phyloP scores from a whole-genome alignment of 176 grass and related monocot genomes.

The Zea luxurians region DNA sequence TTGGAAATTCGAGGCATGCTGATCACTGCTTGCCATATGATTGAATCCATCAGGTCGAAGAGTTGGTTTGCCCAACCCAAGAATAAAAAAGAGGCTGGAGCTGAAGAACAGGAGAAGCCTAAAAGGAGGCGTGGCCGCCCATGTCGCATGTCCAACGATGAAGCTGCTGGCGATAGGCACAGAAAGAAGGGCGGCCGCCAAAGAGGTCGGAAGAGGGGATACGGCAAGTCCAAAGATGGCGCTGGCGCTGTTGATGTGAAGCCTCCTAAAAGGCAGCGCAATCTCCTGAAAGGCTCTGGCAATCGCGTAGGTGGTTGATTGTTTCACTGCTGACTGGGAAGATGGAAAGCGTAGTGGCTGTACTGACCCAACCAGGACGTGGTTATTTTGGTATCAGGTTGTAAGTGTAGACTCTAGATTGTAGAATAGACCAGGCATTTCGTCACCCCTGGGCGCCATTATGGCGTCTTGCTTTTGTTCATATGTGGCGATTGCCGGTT shows the following conservation, averaged over 20 bases:
- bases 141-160: background rate
- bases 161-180: background rate
- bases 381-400: slow-evolving; percentile 5
- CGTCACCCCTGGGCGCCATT: background rate
- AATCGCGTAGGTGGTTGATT: background rate
- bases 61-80: background rate
- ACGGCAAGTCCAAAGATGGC: background rate
- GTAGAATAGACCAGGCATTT: background rate
- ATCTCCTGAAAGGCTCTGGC: background rate
- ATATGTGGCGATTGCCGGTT: background rate
- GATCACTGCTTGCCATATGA: background rate
- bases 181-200: background rate
- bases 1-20: background rate
- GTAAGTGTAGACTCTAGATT: background rate
- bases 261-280: background rate
- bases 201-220: background rate
- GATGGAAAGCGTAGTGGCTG: no score
- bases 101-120: background rate
- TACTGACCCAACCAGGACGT: background rate
- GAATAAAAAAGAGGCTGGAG: background rate
- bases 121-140: background rate
- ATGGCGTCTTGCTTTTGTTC: slow-evolving; percentile 23
- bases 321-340: background rate
- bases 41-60: slow-evolving; percentile 8
- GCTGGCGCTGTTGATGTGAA: background rate